phyloP scores from a whole-genome alignment of 345 rosid species.

The Brassica incana region DNA sequence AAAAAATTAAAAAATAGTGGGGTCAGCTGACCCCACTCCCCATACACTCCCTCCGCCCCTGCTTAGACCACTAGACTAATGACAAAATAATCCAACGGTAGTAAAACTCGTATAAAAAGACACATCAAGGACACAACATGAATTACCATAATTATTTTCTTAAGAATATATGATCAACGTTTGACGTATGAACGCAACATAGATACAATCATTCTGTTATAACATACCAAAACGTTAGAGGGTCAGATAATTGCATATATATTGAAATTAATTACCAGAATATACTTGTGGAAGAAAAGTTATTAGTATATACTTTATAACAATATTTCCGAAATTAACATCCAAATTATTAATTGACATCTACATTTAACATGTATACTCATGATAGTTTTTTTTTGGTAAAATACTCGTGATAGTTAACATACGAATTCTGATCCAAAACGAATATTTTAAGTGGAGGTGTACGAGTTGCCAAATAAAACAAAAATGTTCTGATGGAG shows the following conservation, averaged over 20 bases:
- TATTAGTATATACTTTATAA: not conserved
- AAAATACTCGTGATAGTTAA: not conserved
- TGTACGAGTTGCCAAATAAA: conserved; percentile 18
- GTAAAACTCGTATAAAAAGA: not conserved
- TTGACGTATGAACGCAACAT: not conserved
- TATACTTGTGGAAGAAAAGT: not conserved
- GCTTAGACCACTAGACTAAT: not conserved
- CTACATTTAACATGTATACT: not conserved
- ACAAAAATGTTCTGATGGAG: conserved; percentile 20
- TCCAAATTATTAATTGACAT: not conserved
- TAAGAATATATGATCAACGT: not conserved
- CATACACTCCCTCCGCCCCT: too few relatives aligned
- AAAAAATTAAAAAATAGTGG: too few relatives aligned
- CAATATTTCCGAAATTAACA: not conserved
- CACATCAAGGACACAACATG: not conserved
- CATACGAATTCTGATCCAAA: conserved; percentile 4
- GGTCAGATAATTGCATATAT: not conserved
- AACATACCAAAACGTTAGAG: not conserved
- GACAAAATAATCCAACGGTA: not conserved
- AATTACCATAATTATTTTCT: not conserved
- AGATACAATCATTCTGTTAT: not conserved
- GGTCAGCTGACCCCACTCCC: too few relatives aligned
- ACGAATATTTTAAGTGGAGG: conserved; percentile 33
- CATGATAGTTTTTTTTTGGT: not conserved
- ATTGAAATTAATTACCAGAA: not conserved